Conservation (phyloP, 805 yeast genomes). For the Jamesozyma spencerorum region DNA sequence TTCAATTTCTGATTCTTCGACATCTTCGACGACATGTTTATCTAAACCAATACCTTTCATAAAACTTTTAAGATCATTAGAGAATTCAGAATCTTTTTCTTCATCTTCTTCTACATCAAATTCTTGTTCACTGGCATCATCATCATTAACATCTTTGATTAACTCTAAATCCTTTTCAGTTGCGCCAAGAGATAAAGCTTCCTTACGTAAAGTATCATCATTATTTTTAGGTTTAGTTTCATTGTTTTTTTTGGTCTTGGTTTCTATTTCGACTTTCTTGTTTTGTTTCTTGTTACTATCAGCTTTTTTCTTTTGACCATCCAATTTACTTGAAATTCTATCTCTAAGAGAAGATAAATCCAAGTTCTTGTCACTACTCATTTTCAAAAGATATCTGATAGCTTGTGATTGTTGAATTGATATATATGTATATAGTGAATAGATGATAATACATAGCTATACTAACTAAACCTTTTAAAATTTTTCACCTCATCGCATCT, state of each 20-base stretch:
- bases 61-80: slow-evolving; percentile 48
- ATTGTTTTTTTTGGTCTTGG: slow-evolving; percentile 13
- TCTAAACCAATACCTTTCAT: slow-evolving; percentile 62
- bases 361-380: slow-evolving; percentile 8
- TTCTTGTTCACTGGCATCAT: slow-evolving; percentile 37
- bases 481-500: slow-evolving; percentile 6
- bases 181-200: slow-evolving; percentile 78
- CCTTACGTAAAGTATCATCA: slow-evolving; percentile 42
- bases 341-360: slow-evolving; percentile 49
- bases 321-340: slow-evolving; percentile 48
- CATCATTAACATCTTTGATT: slow-evolving; percentile 45
- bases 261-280: slow-evolving; percentile 3
- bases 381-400: not conserved
- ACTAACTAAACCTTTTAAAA: not conserved
- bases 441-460: not conserved
- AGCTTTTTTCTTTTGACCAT: slow-evolving; percentile 18
- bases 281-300: slow-evolving; percentile 19
- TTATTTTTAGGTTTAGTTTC: too few species aligned
- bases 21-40: slow-evolving; percentile 28
- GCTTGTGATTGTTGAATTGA: not conserved
- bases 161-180: slow-evolving; percentile 70
- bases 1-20: slow-evolving; percentile 21
- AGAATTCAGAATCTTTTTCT: slow-evolving; percentile 33
- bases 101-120: slow-evolving; percentile 29
- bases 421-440: not conserved